Base-by-base conservation (phyloP, 1,139 yeast genomes). In the Blastobotrys niveus region DNA sequence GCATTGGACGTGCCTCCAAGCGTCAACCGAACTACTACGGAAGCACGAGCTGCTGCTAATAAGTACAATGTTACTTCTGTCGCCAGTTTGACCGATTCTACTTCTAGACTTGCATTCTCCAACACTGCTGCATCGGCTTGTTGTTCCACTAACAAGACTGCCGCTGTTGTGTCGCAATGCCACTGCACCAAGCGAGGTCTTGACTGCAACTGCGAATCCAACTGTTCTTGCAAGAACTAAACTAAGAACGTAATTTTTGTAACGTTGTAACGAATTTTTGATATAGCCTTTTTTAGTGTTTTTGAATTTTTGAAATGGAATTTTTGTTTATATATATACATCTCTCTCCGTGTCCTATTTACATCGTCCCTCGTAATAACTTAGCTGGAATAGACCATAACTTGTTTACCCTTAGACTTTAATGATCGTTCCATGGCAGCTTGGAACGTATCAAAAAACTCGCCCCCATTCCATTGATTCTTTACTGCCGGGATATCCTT, bases 1-100 rank as follows among this genome's bases (percentile, higher is more conserved):
- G 83, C 77, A 39, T 71, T 83, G 55, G 91, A 83, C 57, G 76
- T 83, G 49, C 77, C 76, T 55, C 91, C 93, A 17, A 38, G 43
- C 15, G 43, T 38, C 22, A 40, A 43, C 26, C 38, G 38, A 43
- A 35, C 40, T 22, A 43, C 46, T 15, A 24, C 31, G 12, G 40
- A 25, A 14, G 46, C 46, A 3, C 33, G 46, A 12, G 30, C 22
- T n/a, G 31, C 38, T 10, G 39, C 43, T 14, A 43, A 43, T 22
- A 8, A 12, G 27, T n/a, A n/a, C n/a, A n/a, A n/a, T n/a, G n/a
- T n/a, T n/a, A 42, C 39, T 8, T 40, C 38, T 18, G 18, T 43
- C 26, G 18, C 38, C 37, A 34, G 40, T 18, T 21, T 43, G 30
- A 26, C 37, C 8, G 46, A 43, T 19, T 27, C 34, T 8, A 33